Percentiles rank a stretch among this genome's conserved stretches.
Conservation (phyloP, 2,329 filamentous ascomycete species). For the Cercospora sesami region DNA sequence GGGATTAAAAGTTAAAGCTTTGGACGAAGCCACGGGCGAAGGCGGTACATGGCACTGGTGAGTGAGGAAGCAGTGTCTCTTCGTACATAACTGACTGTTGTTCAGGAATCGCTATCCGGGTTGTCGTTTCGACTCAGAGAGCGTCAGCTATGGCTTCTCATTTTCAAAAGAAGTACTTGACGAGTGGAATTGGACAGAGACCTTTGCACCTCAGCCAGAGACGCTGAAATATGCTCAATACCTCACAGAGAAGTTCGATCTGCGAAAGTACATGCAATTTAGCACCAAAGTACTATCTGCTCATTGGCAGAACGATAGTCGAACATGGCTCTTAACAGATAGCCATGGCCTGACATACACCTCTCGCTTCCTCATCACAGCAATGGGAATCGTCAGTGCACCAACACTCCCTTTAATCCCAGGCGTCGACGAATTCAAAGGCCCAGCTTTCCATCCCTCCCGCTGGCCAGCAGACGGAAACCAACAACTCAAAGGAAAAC, state of each 20-base stretch:
- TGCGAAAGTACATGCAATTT: constrained; percentile 45
- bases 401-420: constrained; percentile 39
- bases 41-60: constrained; percentile 49
- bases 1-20: constrained; percentile 40
- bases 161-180: constrained; percentile 47
- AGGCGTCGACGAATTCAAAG: constrained; percentile 41
- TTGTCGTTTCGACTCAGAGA: constrained; percentile 50
- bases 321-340: constrained; percentile 40
- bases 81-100: constrained; percentile 13
- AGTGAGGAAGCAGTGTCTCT: neutral
- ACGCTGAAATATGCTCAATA: constrained; percentile 53
- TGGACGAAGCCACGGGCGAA: constrained; percentile 46
- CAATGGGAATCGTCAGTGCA: constrained; percentile 41
- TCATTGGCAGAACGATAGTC: constrained; percentile 37
- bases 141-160: constrained; percentile 48
- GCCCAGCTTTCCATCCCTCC: constrained; percentile 43
- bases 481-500: constrained; percentile 38
- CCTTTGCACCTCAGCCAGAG: constrained; percentile 42
- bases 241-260: constrained; percentile 49
- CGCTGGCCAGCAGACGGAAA: constrained; percentile 39
- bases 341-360: constrained; percentile 29
- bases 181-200: constrained; percentile 46
- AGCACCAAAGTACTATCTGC: constrained; percentile 42
- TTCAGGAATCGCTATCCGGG: constrained; percentile 49
- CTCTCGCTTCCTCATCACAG: constrained; percentile 44